Evolutionary conservation across 768 basidiomycete genomes (phyloP).

Genomic region (Suillus spraguei): DNA sequence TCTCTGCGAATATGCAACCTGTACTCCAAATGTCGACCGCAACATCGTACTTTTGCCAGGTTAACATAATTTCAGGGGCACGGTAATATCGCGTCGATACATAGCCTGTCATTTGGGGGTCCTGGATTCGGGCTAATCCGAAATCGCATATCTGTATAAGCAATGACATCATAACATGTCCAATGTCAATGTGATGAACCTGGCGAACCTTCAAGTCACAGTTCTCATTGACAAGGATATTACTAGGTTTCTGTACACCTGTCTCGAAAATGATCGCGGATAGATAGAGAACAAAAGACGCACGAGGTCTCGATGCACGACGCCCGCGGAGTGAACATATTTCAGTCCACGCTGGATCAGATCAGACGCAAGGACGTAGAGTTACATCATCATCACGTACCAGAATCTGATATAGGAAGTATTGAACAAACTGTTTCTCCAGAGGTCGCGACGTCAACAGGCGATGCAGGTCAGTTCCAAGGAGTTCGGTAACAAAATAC

Average conservation of each 20-base stretch:
- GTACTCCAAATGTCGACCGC: slow-evolving; percentile 99
- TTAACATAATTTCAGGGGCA: slow-evolving; percentile 99
- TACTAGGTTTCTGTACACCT: slow-evolving; percentile 85
- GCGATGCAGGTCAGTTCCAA: slow-evolving; percentile 97
- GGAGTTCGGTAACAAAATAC: slow-evolving; percentile 98
- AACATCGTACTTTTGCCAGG: slow-evolving; percentile 99
- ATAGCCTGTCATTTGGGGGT: slow-evolving; percentile 99
- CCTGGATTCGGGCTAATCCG: slow-evolving; percentile 96
- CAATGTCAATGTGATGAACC: neutral
- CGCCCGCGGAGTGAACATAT: slow-evolving; percentile 99
- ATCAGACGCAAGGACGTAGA: slow-evolving; percentile 12
- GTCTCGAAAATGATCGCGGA: neutral
- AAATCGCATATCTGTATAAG: slow-evolving; percentile 90
- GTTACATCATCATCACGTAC: slow-evolving; percentile 46
- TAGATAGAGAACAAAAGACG: slow-evolving; percentile 26
- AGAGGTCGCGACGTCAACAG: slow-evolving; percentile 94
- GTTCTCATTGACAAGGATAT: slow-evolving; percentile 99
- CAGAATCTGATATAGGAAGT: slow-evolving; percentile 98
- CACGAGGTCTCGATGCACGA: slow-evolving; percentile 95
- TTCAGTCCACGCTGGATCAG: slow-evolving; percentile 84
- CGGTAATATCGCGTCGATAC: slow-evolving; percentile 99
- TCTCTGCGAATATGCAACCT: slow-evolving; percentile 99
- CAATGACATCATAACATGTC: slow-evolving; percentile 15
- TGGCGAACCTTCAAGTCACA: slow-evolving; percentile 89
- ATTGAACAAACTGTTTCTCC: slow-evolving; percentile 99